These are phyloP conservation scores for Ceratorhiza oryzae-sativae DNA, from an alignment of 1,284 basidiomycete species.

Conservation along the genomic window DNA sequence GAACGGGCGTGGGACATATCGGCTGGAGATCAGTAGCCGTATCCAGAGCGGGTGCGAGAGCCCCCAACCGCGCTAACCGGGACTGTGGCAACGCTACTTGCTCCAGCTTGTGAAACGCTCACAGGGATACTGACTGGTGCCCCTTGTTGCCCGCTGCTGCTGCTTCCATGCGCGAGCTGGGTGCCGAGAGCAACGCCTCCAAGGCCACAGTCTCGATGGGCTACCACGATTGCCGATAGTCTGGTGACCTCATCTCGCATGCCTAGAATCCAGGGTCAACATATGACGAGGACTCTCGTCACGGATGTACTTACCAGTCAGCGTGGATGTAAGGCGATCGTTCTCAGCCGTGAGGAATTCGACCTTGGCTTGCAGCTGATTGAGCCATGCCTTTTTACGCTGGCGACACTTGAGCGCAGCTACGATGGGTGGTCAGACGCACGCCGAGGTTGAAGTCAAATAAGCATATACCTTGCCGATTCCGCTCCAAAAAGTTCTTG, in stretches of 20 bases:
- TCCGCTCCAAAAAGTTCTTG: slow-evolving; percentile 91
- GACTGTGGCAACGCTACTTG: slow-evolving; percentile 17
- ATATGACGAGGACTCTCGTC: slow-evolving; percentile 50
- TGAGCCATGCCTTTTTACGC: slow-evolving; percentile 97
- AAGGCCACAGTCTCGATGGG: slow-evolving; percentile 48
- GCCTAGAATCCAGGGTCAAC: slow-evolving; percentile 59
- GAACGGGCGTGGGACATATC: slow-evolving; percentile 2
- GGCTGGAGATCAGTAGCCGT: slow-evolving; percentile 20
- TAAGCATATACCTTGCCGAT: slow-evolving; percentile 82
- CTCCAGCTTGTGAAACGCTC: slow-evolving; percentile 35
- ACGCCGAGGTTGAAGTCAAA: slow-evolving; percentile 6
- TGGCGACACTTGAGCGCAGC: slow-evolving; percentile 98
- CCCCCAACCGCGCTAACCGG: slow-evolving; percentile 36
- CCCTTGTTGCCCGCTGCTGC: slow-evolving; percentile 18
- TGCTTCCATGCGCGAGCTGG: slow-evolving; percentile 24
- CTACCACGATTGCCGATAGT: slow-evolving; percentile 71
- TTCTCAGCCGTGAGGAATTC: slow-evolving; percentile 92
- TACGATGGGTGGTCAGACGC: slow-evolving; percentile 49
- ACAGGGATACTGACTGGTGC: slow-evolving; percentile 42
- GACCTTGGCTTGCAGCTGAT: slow-evolving; percentile 90
- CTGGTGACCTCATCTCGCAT: slow-evolving; percentile 82
- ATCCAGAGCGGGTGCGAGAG: slow-evolving; percentile 35
- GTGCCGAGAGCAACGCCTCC: slow-evolving; percentile 42
- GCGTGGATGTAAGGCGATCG: slow-evolving; percentile 80
- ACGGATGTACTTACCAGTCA: slow-evolving; percentile 29